Base-by-base conservation (phyloP, 129 eudicot species). In the Kitagawia praeruptora region DNA sequence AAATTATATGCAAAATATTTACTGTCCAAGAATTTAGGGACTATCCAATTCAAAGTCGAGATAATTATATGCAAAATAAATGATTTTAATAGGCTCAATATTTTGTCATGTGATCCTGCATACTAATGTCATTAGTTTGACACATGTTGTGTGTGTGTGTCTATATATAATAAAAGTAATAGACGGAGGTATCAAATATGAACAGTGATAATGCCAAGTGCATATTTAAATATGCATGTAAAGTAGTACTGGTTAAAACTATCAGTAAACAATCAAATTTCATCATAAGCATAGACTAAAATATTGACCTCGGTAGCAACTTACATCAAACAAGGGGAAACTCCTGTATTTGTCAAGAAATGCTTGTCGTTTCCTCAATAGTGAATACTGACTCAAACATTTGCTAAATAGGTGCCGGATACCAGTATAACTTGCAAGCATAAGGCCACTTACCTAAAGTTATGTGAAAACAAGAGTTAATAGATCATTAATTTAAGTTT, bases 381-480 rank as follows among this genome's bases (percentile, higher is more conserved):
- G 90, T 3, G 91, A 92, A 85, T 90, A 96, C 73, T 96, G 97
- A 83, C 93, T 90, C 88, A 96, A 85, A 66, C 92, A 90, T 86
- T 92, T 92, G 80, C 91, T 84, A 82, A 96, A 96, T 49, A 96
- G 87, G 86, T 96, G 99, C 31, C 97, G 95, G 77, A 96, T 95
- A 75, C 98, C 93, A 80, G 98, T 95, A 85, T 95, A 91, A 84
- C 98, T 93, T 53, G 96, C 98, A 72, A 93, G 81, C 98, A 93
- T 93, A 78, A 93, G 96, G 61, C 98, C 96, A 82, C 96, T 93
- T 63, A 93, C 98, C 96, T 89, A 81, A 81, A 27, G 66, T 80
- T 70, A n/a, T 40, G 53, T 53, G 75, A 41, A 78, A 44, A 34
- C 45, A 10, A 6, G 23, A 9, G 46, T 63, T 23, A 34, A 53